Base-by-base conservation (phyloP, 805 yeast species). In the Candida khao-thaluensis region DNA sequence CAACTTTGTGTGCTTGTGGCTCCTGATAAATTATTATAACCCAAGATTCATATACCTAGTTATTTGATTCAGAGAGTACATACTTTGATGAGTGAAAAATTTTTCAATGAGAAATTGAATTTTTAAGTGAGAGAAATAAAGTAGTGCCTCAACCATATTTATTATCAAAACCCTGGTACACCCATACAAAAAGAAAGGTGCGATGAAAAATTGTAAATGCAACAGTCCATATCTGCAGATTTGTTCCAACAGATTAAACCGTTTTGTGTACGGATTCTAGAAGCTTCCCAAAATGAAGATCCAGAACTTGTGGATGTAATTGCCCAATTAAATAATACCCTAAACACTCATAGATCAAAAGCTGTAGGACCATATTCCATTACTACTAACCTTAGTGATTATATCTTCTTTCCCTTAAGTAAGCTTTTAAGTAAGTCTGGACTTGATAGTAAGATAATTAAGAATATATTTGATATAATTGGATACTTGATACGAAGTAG, bases 361-460 rank as follows among this genome's bases (percentile, higher is more conserved):
- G 25, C 35, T 11, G 18, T 8, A 38, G 43, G 24, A 9, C 27
- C 36, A 2, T 66, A 63, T 41, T 31, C 45, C 2, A 31, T 68
- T 2, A 52, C 66, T 2, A 40, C 57, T 3, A 62, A 56, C 14
- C 38, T 69, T 7, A 72, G 71, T 0, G 73, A 68, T 51, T 68
- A 68, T 42, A 51, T 69, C 2, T 69, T 69, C 43, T 64, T 62
- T 36, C 74, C 74, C 2, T 23, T 68, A 11, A 54, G 71, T 4
- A 53, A 47, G 32, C 44, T 65, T 21, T 44, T 69, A 16, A 61
- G 64, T 43, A 59, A 53, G 21, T 51, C 57, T 5, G 30, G 25
- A 4, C 49, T 67, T 5, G 43, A 45, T 12, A 55, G 48, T n/a
- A 20, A 39, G 1, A 52, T 57, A 2, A 46, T 52, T 3, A 44